Evolutionary conservation across 1,284 basidiomycete species (phyloP), one percentile per base, ranked within the genome.

Genomic region (Boletus calvinii): DNA sequence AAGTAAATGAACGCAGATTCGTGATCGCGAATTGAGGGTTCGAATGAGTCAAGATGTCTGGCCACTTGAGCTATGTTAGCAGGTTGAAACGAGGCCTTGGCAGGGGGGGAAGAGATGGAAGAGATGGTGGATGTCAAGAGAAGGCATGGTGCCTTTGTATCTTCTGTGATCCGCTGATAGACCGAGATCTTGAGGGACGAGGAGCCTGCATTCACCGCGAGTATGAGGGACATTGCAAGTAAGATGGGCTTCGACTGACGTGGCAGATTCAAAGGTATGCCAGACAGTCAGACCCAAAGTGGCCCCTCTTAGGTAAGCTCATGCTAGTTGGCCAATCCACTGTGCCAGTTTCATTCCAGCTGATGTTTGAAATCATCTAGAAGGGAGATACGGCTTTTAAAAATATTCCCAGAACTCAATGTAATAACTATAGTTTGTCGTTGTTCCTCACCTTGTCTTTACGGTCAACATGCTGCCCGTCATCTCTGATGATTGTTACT

Each of bases 181-280:
- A 90, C 76, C 20, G 85, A 83, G 50, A 88, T 82, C 72, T 90
- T 92, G 71, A 91, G 81, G 8, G 85, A 88, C 4, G 85, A 88
- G 0, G 85, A 88, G 34, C 89, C 89, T 6, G 87, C 79, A 59
- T 90, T 90, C 51, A 82, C 73, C 8, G 85, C 74, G 22, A 87
- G 79, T 48, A 86, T 76, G 56, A 79, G 69, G n/a, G 66, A 48
- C 68, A 67, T 26, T 8, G 26, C 26, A 26, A 26, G 26, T 6
- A 8, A 26, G 6, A 22, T 22, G 22, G 22, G 22, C 22, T 22
- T 22, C 5, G 22, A 22, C 22, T 22, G 22, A 22, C 22, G 22
- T 22, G 22, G 22, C 22, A 22, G 22, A 5, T 22, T 22, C 22
- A 22, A 5, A 5, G 22, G 22, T 3, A 22, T 22, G n/a, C n/a